Evolutionary conservation across 192 early-diverging fungal genomes (phyloP).

Genomic region (Backusella parvicylindrica): DNA sequence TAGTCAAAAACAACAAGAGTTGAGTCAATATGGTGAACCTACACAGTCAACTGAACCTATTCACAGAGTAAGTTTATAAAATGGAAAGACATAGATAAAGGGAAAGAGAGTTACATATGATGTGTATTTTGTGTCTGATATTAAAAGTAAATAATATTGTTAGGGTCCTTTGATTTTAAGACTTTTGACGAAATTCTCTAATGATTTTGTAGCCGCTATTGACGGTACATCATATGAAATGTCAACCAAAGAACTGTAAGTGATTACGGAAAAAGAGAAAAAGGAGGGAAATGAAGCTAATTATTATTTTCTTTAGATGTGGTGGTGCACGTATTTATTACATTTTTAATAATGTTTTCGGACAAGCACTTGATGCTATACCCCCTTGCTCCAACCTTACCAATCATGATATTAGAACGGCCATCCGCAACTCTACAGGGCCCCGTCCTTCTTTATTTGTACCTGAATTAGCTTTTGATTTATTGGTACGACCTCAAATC

Average conservation of each 20-base stretch:
- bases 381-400: conserved; percentile 68
- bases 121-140: background rate
- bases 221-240: conserved; percentile 71
- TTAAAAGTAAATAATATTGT: background rate
- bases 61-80: conserved; percentile 35
- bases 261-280: background rate
- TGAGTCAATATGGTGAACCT: conserved; percentile 63
- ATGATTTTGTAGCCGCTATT: conserved; percentile 73
- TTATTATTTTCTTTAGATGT: conserved; percentile 37
- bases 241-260: conserved; percentile 68
- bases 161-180: conserved; percentile 62
- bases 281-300: background rate
- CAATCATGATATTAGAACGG: conserved; percentile 72
- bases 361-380: conserved; percentile 67
- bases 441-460: conserved; percentile 79
- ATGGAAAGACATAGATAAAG: background rate
- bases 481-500: conserved; percentile 80
- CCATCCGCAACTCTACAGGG: conserved; percentile 82
- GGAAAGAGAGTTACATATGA: background rate
- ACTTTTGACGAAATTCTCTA: conserved; percentile 72
- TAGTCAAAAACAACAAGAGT: conserved; percentile 73
- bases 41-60: conserved; percentile 40
- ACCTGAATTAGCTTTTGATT: conserved; percentile 82
- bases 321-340: conserved; percentile 82
- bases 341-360: conserved; percentile 81